Evolutionary conservation across 805 yeast species (phyloP), one percentile per base, ranked within the genome.

Genomic region (Ogataea thermomethanolica): DNA sequence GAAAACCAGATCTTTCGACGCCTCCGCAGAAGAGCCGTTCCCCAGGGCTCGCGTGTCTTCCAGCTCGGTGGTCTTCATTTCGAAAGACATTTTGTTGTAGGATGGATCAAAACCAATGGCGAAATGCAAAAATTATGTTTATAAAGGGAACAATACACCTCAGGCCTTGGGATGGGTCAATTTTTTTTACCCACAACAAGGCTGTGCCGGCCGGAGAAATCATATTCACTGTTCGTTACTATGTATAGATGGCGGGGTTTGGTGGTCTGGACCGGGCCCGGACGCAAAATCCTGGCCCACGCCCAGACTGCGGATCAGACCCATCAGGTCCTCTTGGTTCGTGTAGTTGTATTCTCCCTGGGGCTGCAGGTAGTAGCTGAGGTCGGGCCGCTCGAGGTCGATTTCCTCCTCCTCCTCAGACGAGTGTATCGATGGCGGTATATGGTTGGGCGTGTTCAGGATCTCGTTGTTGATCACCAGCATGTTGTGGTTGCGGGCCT

Each of bases 371-470:
- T 41, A 32, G 17, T 29, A 12, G 35, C 29, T 34, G 12, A 39
- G 17, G 21, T 39, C 35, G 10, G 38, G 38, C 3, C 8, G 37
- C 12, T 33, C 34, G 8, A 31, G 25, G 12, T 33, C 43, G 29
- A 33, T 26, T 11, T 55, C 64, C 36, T 57, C 58, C 10, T 65
- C 60, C 35, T 58, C 58, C 10, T 65, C 60, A 33, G 53, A 59
- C 14, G 67, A 58, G 8, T 61, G 55, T 14, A 67, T 47, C 3
- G 71, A 64, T 5, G 73, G 71, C 2, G 71, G 70, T 5, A 64
- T 60, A 34, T 61, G 57, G 44, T 51, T 58, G 25, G 64, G 62
- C 3, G 59, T 46, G 25, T 61, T 61, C 13, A 67, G 36, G 5
- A 61, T 67, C 28, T 32, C 36, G n/a, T 64, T 54, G 14, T 66